These are phyloP conservation scores for Vitis labrusca DNA, from an alignment of 164 flowering plant species.

Conservation along the genomic window DNA sequence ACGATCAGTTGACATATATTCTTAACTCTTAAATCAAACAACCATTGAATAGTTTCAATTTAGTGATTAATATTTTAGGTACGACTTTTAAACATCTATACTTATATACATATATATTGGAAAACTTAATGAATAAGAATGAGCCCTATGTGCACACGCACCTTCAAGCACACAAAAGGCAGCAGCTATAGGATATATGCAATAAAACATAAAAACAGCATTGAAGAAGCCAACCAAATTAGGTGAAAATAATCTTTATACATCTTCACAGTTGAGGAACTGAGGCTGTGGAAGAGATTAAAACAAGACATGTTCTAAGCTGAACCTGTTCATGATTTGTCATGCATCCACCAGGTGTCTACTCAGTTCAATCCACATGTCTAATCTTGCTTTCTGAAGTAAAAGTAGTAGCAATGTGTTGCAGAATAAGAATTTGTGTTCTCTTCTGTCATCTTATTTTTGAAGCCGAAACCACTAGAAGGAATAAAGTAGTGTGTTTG, in stretches of 20 bases:
- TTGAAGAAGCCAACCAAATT: too few species aligned
- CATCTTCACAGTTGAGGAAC: slow-evolving; percentile 1
- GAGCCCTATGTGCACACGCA: too few species aligned
- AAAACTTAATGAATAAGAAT: too few species aligned
- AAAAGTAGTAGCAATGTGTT: slow-evolving; percentile 13
- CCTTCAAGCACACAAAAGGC: too few species aligned
- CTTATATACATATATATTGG: too few species aligned
- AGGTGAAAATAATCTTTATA: slow-evolving; percentile 6
- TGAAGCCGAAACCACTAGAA: slow-evolving; percentile 16
- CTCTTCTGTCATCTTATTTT: slow-evolving; percentile 8
- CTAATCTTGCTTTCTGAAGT: not conserved
- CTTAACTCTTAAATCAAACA: not conserved
- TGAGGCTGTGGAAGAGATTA: not conserved
- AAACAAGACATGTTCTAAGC: slow-evolving; percentile 4
- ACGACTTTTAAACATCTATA: too few species aligned
- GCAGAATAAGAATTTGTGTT: slow-evolving; percentile 3
- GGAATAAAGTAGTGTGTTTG: slow-evolving; percentile 17
- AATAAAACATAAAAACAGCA: too few species aligned
- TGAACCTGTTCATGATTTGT: slow-evolving; percentile 9
- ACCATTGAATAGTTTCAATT: not conserved
- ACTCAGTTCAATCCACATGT: slow-evolving; percentile 9
- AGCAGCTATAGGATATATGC: too few species aligned
- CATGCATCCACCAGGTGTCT: slow-evolving; percentile 8
- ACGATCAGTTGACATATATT: not conserved
- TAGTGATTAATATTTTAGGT: too few species aligned